Percentiles rank a stretch among this genome's conserved stretches.
These are phyloP conservation scores for Pinus albicaulis DNA, from an alignment of 75 land plant genomes.

Conservation along the genomic window DNA sequence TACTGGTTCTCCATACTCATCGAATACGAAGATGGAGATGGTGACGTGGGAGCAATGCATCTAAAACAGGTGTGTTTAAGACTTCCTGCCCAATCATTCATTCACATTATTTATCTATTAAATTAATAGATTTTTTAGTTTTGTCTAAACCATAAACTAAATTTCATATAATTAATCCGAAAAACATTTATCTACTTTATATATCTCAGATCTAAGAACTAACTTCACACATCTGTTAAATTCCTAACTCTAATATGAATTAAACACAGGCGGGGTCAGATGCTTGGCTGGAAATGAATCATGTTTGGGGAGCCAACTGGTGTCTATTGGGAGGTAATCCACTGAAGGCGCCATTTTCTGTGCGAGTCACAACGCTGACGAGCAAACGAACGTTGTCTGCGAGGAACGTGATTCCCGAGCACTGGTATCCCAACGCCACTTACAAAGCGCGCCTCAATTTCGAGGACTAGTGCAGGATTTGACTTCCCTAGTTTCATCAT, in stretches of 20 bases:
- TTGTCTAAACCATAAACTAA: too few species aligned
- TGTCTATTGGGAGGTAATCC: conserved; percentile 60
- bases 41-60: conserved; percentile 72
- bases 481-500: too few species aligned
- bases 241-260: too few species aligned
- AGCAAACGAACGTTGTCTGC: conserved; percentile 53
- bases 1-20: conserved; percentile 79
- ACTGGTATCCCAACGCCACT: conserved; percentile 71
- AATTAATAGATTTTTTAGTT: too few species aligned
- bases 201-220: too few species aligned
- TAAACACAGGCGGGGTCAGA: too few species aligned
- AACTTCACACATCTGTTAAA: too few species aligned
- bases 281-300: conserved; percentile 62
- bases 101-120: too few species aligned
- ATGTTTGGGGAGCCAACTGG: conserved; percentile 87
- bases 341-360: conserved; percentile 65
- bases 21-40: conserved; percentile 76
- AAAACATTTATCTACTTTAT: too few species aligned
- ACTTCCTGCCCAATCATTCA: too few species aligned
- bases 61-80: conserved; percentile 36
- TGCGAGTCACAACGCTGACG: conserved; percentile 57
- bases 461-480: background rate
- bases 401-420: conserved; percentile 58
- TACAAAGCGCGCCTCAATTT: conserved; percentile 76
- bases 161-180: too few species aligned